phyloP scores from a whole-genome alignment of 305 asterid genomes.

The Fraxinus angustifolia region DNA sequence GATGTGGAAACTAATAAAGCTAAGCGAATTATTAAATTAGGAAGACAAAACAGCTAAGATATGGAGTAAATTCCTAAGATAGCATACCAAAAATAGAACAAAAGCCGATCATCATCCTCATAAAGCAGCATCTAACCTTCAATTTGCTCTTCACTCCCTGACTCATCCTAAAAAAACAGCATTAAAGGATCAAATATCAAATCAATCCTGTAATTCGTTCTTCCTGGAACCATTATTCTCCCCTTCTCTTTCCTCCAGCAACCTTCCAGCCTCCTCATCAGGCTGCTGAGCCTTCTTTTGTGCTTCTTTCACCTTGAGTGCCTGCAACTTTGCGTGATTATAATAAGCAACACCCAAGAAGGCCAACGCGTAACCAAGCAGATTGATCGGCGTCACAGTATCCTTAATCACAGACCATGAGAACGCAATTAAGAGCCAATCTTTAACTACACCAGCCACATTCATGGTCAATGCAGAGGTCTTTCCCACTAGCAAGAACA shows the following conservation, averaged over 20 bases:
- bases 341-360: conserved; percentile 58
- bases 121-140: not conserved
- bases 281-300: conserved; percentile 44
- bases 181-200: not conserved
- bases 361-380: conserved; percentile 51
- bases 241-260: conserved; percentile 42
- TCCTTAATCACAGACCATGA: conserved; percentile 65
- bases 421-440: conserved; percentile 57
- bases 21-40: not conserved
- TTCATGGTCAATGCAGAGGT: conserved; percentile 65
- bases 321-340: conserved; percentile 51
- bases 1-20: not conserved
- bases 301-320: conserved; percentile 54
- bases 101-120: not conserved
- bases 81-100: not conserved
- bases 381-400: conserved; percentile 51
- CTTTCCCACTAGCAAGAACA: conserved; percentile 57
- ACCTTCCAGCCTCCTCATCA: conserved; percentile 51
- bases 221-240: conserved; percentile 34
- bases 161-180: not conserved
- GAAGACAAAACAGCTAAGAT: not conserved
- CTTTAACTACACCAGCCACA: conserved; percentile 63
- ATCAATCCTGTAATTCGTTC: conserved; percentile 41
- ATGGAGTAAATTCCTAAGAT: not conserved
- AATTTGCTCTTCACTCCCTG: not conserved